Conservation (phyloP, 257 asterid species). For the Rubia yunnanensis region DNA sequence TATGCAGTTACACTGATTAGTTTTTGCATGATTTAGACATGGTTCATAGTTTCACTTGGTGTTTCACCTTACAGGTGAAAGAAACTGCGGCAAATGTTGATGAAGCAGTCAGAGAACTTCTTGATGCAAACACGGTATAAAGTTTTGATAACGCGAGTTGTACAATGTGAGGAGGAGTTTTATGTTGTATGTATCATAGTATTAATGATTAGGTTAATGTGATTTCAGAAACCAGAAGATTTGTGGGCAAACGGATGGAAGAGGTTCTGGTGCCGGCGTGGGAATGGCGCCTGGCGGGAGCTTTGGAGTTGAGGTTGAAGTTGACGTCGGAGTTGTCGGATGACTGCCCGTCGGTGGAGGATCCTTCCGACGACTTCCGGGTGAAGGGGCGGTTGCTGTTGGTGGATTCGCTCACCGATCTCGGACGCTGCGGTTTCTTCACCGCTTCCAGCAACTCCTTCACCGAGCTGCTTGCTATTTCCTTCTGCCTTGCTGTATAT, state of each 20-base stretch:
- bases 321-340: constrained; percentile 25
- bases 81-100: constrained; percentile 88
- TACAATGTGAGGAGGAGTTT: neutral
- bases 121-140: constrained; percentile 85
- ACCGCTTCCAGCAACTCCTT: constrained; percentile 71
- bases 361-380: constrained; percentile 42
- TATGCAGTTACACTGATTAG: neutral
- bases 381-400: constrained; percentile 56
- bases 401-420: constrained; percentile 80
- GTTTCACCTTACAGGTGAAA: constrained; percentile 48
- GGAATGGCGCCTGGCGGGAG: constrained; percentile 70
- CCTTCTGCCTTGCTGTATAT: constrained; percentile 85
- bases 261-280: constrained; percentile 64
- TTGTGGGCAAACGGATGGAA: constrained; percentile 64
- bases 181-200: neutral
- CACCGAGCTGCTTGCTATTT: constrained; percentile 55
- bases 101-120: constrained; percentile 94
- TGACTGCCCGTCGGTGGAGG: constrained; percentile 4
- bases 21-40: neutral
- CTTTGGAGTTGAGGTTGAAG: constrained; percentile 29
- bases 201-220: constrained; percentile 14
- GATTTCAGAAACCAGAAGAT: constrained; percentile 92
- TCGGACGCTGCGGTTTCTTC: constrained; percentile 55
- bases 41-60: neutral
- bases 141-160: neutral